Evolutionary conservation across 768 basidiomycete genomes (phyloP).

Genomic region (Russula olivacea): DNA sequence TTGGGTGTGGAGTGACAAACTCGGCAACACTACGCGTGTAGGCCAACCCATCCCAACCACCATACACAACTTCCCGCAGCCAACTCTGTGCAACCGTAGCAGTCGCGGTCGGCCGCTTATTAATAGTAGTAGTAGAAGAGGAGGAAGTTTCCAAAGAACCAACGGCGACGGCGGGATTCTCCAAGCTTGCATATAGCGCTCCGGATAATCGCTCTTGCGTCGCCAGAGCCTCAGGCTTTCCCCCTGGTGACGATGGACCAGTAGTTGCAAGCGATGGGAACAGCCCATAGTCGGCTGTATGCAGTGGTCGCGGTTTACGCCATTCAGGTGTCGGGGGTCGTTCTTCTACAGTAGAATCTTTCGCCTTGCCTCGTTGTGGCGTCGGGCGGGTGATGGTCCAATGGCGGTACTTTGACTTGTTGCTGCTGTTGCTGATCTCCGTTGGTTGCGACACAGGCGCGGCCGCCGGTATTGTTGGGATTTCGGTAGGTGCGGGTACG

Average conservation of each 20-base stretch:
- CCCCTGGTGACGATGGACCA: slow-evolving; percentile 15
- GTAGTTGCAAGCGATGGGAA: slow-evolving; percentile 43
- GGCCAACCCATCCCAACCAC: slow-evolving; percentile 68
- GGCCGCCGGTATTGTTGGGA: slow-evolving; percentile 16
- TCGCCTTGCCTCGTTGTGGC: slow-evolving; percentile 42
- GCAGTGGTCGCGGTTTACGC: slow-evolving; percentile 48
- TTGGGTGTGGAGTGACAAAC: slow-evolving; percentile 41
- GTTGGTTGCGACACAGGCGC: slow-evolving; percentile 1
- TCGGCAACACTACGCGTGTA: slow-evolving; percentile 74
- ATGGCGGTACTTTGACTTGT: slow-evolving; percentile 42
- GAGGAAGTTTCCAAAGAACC: slow-evolving; percentile 6
- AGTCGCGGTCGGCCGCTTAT: slow-evolving; percentile 7
- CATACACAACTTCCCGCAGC: slow-evolving; percentile 69
- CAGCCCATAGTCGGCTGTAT: slow-evolving; percentile 55
- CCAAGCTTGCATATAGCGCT: slow-evolving; percentile 25
- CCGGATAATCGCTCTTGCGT: slow-evolving; percentile 31
- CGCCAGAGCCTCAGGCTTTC: slow-evolving; percentile 26
- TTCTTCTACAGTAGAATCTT: slow-evolving; percentile 46
- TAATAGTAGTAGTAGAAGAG: not conserved
- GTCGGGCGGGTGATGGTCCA: slow-evolving; percentile 56
- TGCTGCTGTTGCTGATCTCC: slow-evolving; percentile 2
- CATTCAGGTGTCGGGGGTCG: slow-evolving; percentile 36
- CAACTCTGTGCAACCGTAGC: slow-evolving; percentile 60
- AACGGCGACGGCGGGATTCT: slow-evolving; percentile 7
- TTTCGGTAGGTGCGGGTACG: slow-evolving; percentile 30